Evolutionary conservation across 2,329 filamentous ascomycete species (phyloP), one percentile per base, ranked within the genome.

Genomic region (Pseudogymnoascus sp.): DNA sequence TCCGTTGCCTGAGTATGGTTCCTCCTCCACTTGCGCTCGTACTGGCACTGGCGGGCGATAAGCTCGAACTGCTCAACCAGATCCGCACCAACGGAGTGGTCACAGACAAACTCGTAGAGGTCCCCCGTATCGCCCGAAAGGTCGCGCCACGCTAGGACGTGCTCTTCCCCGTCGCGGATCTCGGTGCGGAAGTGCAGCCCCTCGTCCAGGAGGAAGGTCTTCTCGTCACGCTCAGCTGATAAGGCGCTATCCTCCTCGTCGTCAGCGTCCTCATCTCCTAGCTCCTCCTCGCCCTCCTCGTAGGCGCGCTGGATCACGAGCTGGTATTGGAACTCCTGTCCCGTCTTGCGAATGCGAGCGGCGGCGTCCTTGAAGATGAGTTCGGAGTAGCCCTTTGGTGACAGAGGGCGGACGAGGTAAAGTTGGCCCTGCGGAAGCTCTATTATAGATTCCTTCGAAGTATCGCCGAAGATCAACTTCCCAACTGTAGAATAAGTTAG

Each of bases 311-410:
- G 95, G 43, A 97, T 85, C 41, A 97, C 93, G 11, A 99, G 90
- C 75, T 99, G 95, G 75, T 97, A 99, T 72, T 99, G 93, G 72
- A 90, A 97, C 61, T 97, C 92, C 74, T 96, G 93, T 18, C 90
- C 93, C 14, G 95, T 97, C 67, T 91, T 87, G 67, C 96, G 89
- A 72, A 99, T 96, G 66, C 89, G 91, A 61, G 93, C 91, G 55
- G 91, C 90, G 40, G 92, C 89, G 86, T 99, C 95, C 76, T 95
- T 96, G 83, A 97, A 99, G 77, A 99, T 96, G 73, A 97, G 91
- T 77, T 99, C 95, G 1, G 93, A 97, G 75, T 97, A 97, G 68
- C 95, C 95, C 76, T 99, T 99, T 63, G 93, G 92, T 6, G 93
- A 97, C 59, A 91, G 85, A 9, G 95, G 95, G 70, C 95, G 90